A percentile compares a stretch with the other conserved stretches of the same genome.
phyloP scores from a whole-genome alignment of 2,329 filamentous ascomycete species.

The Berkeleyomyces basicola region DNA sequence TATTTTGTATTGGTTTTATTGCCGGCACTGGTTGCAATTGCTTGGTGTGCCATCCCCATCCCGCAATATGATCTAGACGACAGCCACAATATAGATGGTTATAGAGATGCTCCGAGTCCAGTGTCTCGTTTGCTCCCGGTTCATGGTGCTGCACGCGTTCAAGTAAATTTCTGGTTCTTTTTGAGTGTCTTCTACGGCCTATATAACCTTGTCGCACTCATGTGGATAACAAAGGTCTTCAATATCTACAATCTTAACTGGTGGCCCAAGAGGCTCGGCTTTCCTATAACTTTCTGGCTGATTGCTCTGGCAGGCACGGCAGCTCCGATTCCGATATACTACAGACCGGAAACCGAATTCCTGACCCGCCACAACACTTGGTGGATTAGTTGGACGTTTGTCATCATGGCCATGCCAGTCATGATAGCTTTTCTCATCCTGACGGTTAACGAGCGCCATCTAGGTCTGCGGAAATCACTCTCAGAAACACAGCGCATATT shows the following conservation, averaged over 20 bases:
- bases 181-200: constrained; percentile 53
- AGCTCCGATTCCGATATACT: constrained; percentile 43
- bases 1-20: constrained; percentile 44
- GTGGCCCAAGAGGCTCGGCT: constrained; percentile 50
- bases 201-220: constrained; percentile 49
- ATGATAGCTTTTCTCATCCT: constrained; percentile 47
- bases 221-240: constrained; percentile 58
- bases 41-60: constrained; percentile 49
- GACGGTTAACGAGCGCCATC: constrained; percentile 45
- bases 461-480: constrained; percentile 41
- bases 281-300: constrained; percentile 44
- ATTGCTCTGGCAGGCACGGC: constrained; percentile 44
- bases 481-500: constrained; percentile 54
- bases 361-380: constrained; percentile 46
- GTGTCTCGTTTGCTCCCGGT: constrained; percentile 28
- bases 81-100: neutral
- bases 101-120: constrained; percentile 17
- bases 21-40: constrained; percentile 41
- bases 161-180: constrained; percentile 58
- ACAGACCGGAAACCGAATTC: constrained; percentile 33
- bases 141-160: constrained; percentile 45
- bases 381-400: constrained; percentile 54
- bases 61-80: constrained; percentile 40
- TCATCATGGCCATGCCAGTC: constrained; percentile 54
- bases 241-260: constrained; percentile 56